Base-by-base conservation (phyloP, 768 basidiomycete genomes). In the Amanita brunnescens region DNA sequence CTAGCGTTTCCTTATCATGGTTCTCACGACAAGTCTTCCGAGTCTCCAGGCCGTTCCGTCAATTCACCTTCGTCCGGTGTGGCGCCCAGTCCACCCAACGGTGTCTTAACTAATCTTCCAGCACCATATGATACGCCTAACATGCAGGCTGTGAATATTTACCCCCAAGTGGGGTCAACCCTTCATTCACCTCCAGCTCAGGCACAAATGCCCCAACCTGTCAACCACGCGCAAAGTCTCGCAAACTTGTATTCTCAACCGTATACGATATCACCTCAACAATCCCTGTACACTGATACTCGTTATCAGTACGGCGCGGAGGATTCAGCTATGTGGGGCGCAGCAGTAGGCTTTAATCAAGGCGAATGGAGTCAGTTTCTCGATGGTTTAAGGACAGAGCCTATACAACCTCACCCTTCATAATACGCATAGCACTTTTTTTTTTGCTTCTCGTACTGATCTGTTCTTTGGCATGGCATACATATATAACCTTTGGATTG, bases 1-100 rank as follows among this genome's bases (percentile, higher is more conserved):
- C 76, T 90, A 18, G 85, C 86, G 23, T 88, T 89, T 66, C 87
- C 87, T n/a, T 87, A 84, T 62, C 84, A 85, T 57, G 84, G 81
- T 64, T 79, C 43, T 24, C 50, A 40, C 20, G 49, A 50, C 33
- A 51, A 35, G 21, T 43, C 41, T 34, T 20, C 26, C 6, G 49
- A 73, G 55, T 79, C 80, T 23, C 77, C 79, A 26, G 66, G 78
- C 23, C 76, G 70, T 5, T 54, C 69, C 26, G 62, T 69, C 35
- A 76, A 74, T 51, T 82, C 82, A 6, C 82, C 82, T 45, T 71
- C 79, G 29, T 78, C 76, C 53, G 78, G 79, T 3, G 76, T 70
- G 58, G 77, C 80, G 51, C 72, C 80, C 14, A 83, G 81, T 59
- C 81, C 81, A 46, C 74, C 78, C 37, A 63, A 61, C 38, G 63